A percentile compares a stretch with the other conserved stretches of the same genome.
phyloP scores from a whole-genome alignment of 768 basidiomycete species.

The Leccinum uliginosum region DNA sequence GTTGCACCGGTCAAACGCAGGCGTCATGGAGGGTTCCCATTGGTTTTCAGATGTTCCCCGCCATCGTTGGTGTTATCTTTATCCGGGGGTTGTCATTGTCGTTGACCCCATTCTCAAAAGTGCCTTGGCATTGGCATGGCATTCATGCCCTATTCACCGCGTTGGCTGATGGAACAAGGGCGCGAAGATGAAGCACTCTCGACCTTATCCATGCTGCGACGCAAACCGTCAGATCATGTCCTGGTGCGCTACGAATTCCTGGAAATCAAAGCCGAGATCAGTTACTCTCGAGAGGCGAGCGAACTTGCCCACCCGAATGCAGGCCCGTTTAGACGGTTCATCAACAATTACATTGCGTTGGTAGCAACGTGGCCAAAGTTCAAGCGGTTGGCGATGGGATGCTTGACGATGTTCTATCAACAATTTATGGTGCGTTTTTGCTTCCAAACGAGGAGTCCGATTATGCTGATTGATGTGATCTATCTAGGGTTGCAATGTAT shows the following conservation, averaged over 20 bases:
- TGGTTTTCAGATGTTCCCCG: constrained; percentile 36
- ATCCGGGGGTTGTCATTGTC: neutral
- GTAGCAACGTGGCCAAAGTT: constrained; percentile 30
- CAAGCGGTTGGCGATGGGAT: constrained; percentile 28
- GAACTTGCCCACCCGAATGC: constrained; percentile 21
- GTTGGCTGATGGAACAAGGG: constrained; percentile 39
- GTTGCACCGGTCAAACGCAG: constrained; percentile 28
- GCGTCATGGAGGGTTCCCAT: constrained; percentile 35
- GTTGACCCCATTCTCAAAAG: constrained; percentile 10
- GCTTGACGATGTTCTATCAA: constrained; percentile 31
- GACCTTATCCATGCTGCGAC: constrained; percentile 34
- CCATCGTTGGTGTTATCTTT: constrained; percentile 27
- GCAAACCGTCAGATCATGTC: constrained; percentile 28
- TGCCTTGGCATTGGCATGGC: constrained; percentile 30
- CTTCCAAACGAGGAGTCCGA: neutral
- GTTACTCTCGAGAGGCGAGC: constrained; percentile 22
- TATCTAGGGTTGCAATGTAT: constrained; percentile 26
- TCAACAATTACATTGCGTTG: constrained; percentile 24
- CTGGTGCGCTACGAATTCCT: constrained; percentile 36
- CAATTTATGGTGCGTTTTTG: constrained; percentile 28
- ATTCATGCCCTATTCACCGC: constrained; percentile 40
- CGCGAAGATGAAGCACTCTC: constrained; percentile 33
- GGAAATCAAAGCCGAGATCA: constrained; percentile 37
- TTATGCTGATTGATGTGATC: neutral
- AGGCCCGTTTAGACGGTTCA: constrained; percentile 10